Conservation (phyloP, 768 basidiomycete species). For the Albatrellus ellisii region DNA sequence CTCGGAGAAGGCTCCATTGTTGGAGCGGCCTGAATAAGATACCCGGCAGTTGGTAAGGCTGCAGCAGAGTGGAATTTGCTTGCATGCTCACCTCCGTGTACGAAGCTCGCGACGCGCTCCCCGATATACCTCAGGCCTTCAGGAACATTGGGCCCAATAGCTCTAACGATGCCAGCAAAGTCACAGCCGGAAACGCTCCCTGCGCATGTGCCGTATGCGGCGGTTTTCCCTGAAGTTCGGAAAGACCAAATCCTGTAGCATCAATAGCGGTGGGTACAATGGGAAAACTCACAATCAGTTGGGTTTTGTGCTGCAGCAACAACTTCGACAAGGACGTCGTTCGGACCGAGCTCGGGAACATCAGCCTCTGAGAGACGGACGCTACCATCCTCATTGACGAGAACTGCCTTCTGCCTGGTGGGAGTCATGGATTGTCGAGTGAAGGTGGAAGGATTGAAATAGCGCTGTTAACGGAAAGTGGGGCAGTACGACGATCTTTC, state of each 20-base stretch:
- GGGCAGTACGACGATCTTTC: too few species aligned
- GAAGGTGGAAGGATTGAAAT: too few species aligned
- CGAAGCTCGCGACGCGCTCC: slow-evolving; percentile 9
- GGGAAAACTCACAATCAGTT: background rate
- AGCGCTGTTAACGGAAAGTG: too few species aligned
- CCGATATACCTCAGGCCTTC: slow-evolving; percentile 8
- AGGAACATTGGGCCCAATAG: slow-evolving; percentile 9
- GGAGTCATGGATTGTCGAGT: slow-evolving; percentile 2
- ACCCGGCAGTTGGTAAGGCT: background rate
- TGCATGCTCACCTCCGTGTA: slow-evolving; percentile 1
- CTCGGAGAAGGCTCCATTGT: slow-evolving; percentile 7
- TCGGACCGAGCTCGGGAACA: background rate
- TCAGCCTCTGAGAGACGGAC: background rate
- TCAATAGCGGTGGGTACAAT: background rate
- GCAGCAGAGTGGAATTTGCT: background rate
- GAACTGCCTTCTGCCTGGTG: background rate
- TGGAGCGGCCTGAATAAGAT: background rate
- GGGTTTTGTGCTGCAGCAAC: slow-evolving; percentile 2
- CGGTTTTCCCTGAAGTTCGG: background rate
- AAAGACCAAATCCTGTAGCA: background rate
- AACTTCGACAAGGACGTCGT: slow-evolving; percentile 2
- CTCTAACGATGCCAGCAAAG: slow-evolving; percentile 10
- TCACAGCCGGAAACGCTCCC: slow-evolving; percentile 9
- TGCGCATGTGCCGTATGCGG: background rate
- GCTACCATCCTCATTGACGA: background rate